Conservation (phyloP, 164 flowering plant species). For the Nymphaea colorata region DNA sequence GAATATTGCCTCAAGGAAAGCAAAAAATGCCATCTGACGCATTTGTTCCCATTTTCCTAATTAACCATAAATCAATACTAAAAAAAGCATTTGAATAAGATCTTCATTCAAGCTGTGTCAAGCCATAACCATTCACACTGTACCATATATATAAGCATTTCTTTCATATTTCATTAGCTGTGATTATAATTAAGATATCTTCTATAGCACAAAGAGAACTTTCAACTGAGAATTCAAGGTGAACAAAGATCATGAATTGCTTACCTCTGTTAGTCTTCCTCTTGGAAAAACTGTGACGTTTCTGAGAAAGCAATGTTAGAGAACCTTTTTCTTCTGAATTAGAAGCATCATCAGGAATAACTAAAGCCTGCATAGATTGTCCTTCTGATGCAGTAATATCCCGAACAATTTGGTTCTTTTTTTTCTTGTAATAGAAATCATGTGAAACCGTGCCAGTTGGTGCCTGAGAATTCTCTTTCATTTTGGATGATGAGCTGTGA, state of each 20-base stretch:
- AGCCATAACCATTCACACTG: too few species aligned
- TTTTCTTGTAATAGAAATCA: conserved; percentile 63
- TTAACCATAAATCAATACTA: too few species aligned
- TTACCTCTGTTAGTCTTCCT: conserved; percentile 34
- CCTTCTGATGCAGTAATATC: conserved; percentile 24
- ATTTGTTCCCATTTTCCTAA: too few species aligned
- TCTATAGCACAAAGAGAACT: too few species aligned
- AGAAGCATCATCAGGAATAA: conserved; percentile 15
- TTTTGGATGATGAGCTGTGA: conserved; percentile 13
- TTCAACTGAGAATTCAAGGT: neutral
- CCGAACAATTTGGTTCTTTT: conserved; percentile 71
- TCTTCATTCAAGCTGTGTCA: too few species aligned
- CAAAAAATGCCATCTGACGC: too few species aligned
- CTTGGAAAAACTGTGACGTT: conserved; percentile 20
- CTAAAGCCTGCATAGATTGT: conserved; percentile 11
- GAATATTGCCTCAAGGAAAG: too few species aligned
- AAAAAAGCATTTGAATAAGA: too few species aligned
- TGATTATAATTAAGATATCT: too few species aligned
- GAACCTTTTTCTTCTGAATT: conserved; percentile 19
- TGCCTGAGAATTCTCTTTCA: conserved; percentile 22
- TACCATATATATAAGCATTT: too few species aligned
- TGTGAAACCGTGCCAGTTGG: conserved; percentile 5
- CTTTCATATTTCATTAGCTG: too few species aligned
- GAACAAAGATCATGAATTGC: conserved; percentile 2
- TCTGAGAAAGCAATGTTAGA: conserved; percentile 11